Percentiles rank a stretch among this genome's conserved stretches.
These are phyloP conservation scores for Venturia pyrina DNA, from an alignment of 2,329 filamentous ascomycete species.

Conservation along the genomic window DNA sequence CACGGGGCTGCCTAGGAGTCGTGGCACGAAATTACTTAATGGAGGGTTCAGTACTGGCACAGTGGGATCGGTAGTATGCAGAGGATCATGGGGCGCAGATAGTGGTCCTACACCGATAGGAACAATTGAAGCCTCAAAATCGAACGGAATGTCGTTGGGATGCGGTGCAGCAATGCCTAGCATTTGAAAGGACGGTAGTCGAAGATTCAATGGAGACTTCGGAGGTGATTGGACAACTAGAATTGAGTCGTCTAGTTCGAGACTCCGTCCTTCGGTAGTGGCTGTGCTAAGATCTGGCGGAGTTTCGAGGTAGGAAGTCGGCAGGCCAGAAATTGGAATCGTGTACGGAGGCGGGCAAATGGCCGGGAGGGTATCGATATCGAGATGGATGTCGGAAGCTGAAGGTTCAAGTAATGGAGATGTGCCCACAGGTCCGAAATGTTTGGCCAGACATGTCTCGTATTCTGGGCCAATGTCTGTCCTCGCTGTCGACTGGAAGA, in stretches of 20 bases:
- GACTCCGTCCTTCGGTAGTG: background rate
- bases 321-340: background rate
- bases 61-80: constrained; percentile 15
- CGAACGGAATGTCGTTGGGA: constrained; percentile 27
- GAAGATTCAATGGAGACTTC: constrained; percentile 22
- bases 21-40: background rate
- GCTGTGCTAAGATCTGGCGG: background rate
- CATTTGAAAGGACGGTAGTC: constrained; percentile 44
- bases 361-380: background rate
- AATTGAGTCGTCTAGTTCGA: background rate
- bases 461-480: background rate
- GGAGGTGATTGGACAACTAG: background rate
- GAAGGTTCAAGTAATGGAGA: background rate
- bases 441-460: background rate
- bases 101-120: constrained; percentile 27
- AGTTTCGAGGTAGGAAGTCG: background rate
- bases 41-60: background rate
- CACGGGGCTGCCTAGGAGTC: background rate
- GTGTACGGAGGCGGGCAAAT: background rate
- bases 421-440: background rate
- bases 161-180: constrained; percentile 41
- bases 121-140: constrained; percentile 20
- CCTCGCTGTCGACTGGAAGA: background rate
- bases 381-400: background rate
- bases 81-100: constrained; percentile 30